Evolutionary conservation across 2,329 filamentous ascomycete genomes (phyloP).

Genomic region (Paraphaeosphaeria minitans): DNA sequence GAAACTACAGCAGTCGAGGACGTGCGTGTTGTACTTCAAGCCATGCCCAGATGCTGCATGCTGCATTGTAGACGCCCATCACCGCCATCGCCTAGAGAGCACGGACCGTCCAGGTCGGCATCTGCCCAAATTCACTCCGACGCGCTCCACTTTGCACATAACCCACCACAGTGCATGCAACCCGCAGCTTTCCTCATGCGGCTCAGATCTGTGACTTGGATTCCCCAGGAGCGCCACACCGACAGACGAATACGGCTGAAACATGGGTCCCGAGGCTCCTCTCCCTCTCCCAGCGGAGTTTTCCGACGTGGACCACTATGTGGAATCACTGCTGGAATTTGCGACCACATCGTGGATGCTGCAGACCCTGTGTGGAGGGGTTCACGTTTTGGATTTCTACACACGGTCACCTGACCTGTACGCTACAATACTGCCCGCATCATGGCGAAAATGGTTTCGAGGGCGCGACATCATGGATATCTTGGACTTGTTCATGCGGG

Average conservation of each 20-base stretch:
- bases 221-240: neutral
- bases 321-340: constrained; percentile 78
- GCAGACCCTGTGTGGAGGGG: constrained; percentile 90
- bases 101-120: constrained; percentile 15
- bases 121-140: constrained; percentile 14
- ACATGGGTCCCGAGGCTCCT: constrained; percentile 56
- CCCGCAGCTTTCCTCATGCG: constrained; percentile 1
- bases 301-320: constrained; percentile 73
- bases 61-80: neutral
- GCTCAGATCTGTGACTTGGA: neutral
- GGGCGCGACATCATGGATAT: constrained; percentile 73
- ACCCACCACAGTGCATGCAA: no score
- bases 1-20: neutral
- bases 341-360: constrained; percentile 75
- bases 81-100: constrained; percentile 13
- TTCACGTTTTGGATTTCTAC: constrained; percentile 96
- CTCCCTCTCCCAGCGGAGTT: constrained; percentile 77
- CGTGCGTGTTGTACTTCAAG: neutral
- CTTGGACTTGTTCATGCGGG: constrained; percentile 79
- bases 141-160: neutral
- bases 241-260: constrained; percentile 19
- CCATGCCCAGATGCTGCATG: no score
- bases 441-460: constrained; percentile 83
- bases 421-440: constrained; percentile 71
- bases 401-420: constrained; percentile 85